These are phyloP conservation scores for Penicillium bialowiezense DNA, from an alignment of 495 filamentous ascomycete genomes.

Conservation along the genomic window DNA sequence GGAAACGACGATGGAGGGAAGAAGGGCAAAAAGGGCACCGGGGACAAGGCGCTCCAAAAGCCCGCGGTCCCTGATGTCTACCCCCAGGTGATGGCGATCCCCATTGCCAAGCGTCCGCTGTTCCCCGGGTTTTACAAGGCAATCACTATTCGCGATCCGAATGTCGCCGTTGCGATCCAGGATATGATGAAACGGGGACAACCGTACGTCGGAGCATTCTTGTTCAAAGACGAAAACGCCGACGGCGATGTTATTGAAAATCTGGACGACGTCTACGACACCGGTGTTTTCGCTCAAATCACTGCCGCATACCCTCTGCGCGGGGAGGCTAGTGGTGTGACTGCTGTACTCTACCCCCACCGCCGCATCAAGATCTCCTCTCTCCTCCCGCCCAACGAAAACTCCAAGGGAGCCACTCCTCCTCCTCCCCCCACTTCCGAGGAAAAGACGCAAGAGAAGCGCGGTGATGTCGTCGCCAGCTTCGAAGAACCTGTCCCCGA, in stretches of 20 bases:
- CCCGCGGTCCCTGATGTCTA: constrained; percentile 90
- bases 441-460: constrained; percentile 65
- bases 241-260: constrained; percentile 89
- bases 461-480: constrained; percentile 93
- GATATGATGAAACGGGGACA: constrained; percentile 98
- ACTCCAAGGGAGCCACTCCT: constrained; percentile 34
- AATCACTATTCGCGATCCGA: constrained; percentile 87
- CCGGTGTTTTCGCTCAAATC: constrained; percentile 95
- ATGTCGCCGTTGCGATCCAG: constrained; percentile 83
- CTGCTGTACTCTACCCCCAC: constrained; percentile 93
- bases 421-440: constrained; percentile 48
- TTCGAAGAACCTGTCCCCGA: constrained; percentile 74
- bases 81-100: constrained; percentile 97
- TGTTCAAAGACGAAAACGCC: constrained; percentile 93
- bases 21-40: constrained; percentile 61
- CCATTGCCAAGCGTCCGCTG: constrained; percentile 90
- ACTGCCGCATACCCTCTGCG: constrained; percentile 89
- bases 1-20: constrained; percentile 51
- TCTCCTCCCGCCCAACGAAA: constrained; percentile 64
- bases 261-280: constrained; percentile 85
- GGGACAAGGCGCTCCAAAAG: constrained; percentile 78
- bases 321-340: constrained; percentile 74
- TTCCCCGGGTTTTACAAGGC: constrained; percentile 99
- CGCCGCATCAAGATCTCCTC: constrained; percentile 86
- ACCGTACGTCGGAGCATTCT: constrained; percentile 93